A percentile compares a stretch with the other conserved stretches of the same genome.
These are phyloP conservation scores for Hawksworthiomyces lignivorus DNA, from an alignment of 2,329 filamentous ascomycete genomes.

Conservation along the genomic window DNA sequence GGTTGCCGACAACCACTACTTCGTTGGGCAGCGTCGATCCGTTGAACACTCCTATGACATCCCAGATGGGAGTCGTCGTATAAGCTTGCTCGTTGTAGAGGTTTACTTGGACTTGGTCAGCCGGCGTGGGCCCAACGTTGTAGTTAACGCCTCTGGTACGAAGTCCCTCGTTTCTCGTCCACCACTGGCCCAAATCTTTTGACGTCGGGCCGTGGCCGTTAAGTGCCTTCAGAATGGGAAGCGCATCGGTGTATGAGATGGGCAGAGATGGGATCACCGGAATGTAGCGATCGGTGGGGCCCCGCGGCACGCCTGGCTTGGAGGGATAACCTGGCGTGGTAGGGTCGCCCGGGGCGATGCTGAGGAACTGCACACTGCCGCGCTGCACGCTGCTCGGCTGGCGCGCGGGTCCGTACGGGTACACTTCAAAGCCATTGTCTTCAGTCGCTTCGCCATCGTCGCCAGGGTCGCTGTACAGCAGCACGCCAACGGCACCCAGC, in stretches of 20 bases:
- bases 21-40: slow-evolving; percentile 70
- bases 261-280: slow-evolving; percentile 71
- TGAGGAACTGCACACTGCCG: slow-evolving; percentile 77
- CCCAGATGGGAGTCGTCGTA: slow-evolving; percentile 74
- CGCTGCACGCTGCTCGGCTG: slow-evolving; percentile 85
- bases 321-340: slow-evolving; percentile 93
- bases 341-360: slow-evolving; percentile 63
- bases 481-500: slow-evolving; percentile 74
- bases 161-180: slow-evolving; percentile 64
- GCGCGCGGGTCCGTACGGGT: slow-evolving; percentile 79
- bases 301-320: slow-evolving; percentile 75
- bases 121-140: slow-evolving; percentile 75
- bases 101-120: slow-evolving; percentile 57
- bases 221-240: slow-evolving; percentile 43
- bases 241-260: slow-evolving; percentile 13
- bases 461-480: slow-evolving; percentile 84
- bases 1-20: slow-evolving; percentile 79
- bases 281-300: slow-evolving; percentile 60
- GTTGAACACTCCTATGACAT: slow-evolving; percentile 88
- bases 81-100: slow-evolving; percentile 76
- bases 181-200: slow-evolving; percentile 62
- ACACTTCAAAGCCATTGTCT: slow-evolving; percentile 68
- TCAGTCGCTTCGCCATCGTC: slow-evolving; percentile 79
- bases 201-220: slow-evolving; percentile 81
- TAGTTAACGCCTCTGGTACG: slow-evolving; percentile 76